phyloP scores from a whole-genome alignment of 2,329 filamentous ascomycete species.

The Endothia cerciana region DNA sequence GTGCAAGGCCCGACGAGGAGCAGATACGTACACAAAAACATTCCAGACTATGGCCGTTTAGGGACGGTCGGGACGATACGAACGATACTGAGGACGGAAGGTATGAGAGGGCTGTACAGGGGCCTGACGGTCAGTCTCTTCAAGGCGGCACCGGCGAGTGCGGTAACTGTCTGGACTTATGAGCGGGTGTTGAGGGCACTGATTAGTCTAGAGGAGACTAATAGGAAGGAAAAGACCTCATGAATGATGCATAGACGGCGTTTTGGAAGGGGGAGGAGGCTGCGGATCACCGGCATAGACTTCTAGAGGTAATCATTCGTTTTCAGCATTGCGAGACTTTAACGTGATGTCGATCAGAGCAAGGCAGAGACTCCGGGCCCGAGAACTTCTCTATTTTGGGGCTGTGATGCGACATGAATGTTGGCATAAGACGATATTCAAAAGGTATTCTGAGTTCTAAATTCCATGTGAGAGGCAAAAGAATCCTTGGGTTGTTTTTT shows the following conservation, averaged over 20 bases:
- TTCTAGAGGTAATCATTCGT: background rate
- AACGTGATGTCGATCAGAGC: too few species aligned
- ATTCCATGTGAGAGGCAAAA: too few species aligned
- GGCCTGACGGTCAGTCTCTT: slow-evolving; percentile 86
- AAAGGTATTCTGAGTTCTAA: too few species aligned
- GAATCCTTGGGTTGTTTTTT: too few species aligned
- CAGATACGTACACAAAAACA: slow-evolving; percentile 82
- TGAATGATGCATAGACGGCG: slow-evolving; percentile 11
- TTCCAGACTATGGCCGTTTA: slow-evolving; percentile 73
- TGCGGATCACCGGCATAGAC: slow-evolving; percentile 1
- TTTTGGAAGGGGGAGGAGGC: background rate
- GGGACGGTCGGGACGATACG: slow-evolving; percentile 68
- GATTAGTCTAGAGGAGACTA: slow-evolving; percentile 41
- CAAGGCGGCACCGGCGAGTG: slow-evolving; percentile 92
- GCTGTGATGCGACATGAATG: too few species aligned
- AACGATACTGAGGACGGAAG: slow-evolving; percentile 73
- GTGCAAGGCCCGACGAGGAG: slow-evolving; percentile 87
- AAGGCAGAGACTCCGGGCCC: too few species aligned
- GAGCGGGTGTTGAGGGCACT: slow-evolving; percentile 72
- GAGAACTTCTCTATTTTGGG: too few species aligned
- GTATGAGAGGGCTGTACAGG: slow-evolving; percentile 79
- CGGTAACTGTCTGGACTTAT: slow-evolving; percentile 94
- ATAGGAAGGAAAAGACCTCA: slow-evolving; percentile 23
- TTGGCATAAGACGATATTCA: too few species aligned
- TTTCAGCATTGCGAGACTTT: too few species aligned